Percentiles rank a stretch among this genome's conserved stretches.
Conservation (phyloP, 768 basidiomycete genomes). For the Pulveroboletus sp. region DNA sequence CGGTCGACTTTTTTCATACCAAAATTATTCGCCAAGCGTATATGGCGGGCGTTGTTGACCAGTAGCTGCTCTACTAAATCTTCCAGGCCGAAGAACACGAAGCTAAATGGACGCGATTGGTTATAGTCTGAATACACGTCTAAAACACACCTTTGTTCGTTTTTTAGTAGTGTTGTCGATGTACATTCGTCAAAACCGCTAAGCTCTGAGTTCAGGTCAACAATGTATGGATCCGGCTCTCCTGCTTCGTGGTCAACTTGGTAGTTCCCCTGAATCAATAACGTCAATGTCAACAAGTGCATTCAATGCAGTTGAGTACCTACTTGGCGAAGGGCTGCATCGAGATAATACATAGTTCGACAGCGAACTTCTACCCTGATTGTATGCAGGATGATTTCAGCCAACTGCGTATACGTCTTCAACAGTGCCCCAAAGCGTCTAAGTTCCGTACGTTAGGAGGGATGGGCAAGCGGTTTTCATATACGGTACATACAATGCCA, state of each 20-base stretch:
- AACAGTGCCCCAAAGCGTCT: conserved; percentile 91
- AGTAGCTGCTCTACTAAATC: conserved; percentile 81
- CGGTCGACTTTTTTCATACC: conserved; percentile 86
- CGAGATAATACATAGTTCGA: conserved; percentile 74
- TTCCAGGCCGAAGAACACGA: conserved; percentile 82
- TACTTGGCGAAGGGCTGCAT: conserved; percentile 74
- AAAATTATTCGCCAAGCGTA: conserved; percentile 64
- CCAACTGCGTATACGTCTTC: conserved; percentile 86
- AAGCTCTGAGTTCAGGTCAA: conserved; percentile 81
- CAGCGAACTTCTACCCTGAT: conserved; percentile 87
- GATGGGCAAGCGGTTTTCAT: neutral
- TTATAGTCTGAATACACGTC: neutral
- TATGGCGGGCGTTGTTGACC: conserved; percentile 66
- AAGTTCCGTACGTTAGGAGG: conserved; percentile 8
- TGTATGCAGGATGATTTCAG: conserved; percentile 81
- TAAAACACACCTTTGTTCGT: conserved; percentile 61
- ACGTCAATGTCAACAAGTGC: conserved; percentile 12
- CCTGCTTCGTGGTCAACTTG: conserved; percentile 73
- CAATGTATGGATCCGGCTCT: conserved; percentile 88
- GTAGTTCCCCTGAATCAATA: conserved; percentile 69
- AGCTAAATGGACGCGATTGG: conserved; percentile 44
- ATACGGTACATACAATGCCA: conserved; percentile 66
- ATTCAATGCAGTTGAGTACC: conserved; percentile 20
- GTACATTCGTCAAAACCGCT: conserved; percentile 71
- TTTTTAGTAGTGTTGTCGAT: conserved; percentile 54